These are phyloP conservation scores for Rhypophila decipiens DNA, from an alignment of 495 filamentous ascomycete species.

Conservation along the genomic window DNA sequence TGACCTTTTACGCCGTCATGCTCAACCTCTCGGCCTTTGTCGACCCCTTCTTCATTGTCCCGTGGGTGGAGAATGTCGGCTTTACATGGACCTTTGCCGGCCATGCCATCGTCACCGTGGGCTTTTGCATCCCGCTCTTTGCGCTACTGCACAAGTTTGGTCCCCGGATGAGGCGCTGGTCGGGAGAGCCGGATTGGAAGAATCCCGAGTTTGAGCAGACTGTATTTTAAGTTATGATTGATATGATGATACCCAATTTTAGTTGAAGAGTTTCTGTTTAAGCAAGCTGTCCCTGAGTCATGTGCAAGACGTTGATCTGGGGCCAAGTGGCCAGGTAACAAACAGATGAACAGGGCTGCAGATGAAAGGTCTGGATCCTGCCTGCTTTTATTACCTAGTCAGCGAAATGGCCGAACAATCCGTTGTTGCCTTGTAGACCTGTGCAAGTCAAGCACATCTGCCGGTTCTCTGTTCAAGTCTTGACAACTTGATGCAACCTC, in stretches of 20 bases:
- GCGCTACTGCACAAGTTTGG: slow-evolving; percentile 43
- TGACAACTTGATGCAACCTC: neutral
- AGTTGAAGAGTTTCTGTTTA: neutral
- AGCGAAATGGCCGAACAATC: neutral
- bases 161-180: slow-evolving; percentile 2
- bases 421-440: neutral
- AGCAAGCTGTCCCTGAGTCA: neutral
- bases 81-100: slow-evolving; percentile 54
- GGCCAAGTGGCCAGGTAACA: neutral
- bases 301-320: neutral
- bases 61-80: slow-evolving; percentile 44
- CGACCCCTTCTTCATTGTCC: slow-evolving; percentile 51
- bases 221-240: neutral
- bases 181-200: slow-evolving; percentile 11
- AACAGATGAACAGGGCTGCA: too few species aligned
- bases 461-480: neutral
- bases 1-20: slow-evolving; percentile 56
- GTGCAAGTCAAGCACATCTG: neutral
- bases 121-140: slow-evolving; percentile 37
- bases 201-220: slow-evolving; percentile 16
- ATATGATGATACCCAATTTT: neutral
- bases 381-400: too few species aligned
- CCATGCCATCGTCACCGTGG: slow-evolving; percentile 45
- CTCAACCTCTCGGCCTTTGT: slow-evolving; percentile 46
- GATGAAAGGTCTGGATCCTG: too few species aligned